These are phyloP conservation scores for Alloascoidea hylecoeti DNA, from an alignment of 805 yeast species.

Conservation along the genomic window DNA sequence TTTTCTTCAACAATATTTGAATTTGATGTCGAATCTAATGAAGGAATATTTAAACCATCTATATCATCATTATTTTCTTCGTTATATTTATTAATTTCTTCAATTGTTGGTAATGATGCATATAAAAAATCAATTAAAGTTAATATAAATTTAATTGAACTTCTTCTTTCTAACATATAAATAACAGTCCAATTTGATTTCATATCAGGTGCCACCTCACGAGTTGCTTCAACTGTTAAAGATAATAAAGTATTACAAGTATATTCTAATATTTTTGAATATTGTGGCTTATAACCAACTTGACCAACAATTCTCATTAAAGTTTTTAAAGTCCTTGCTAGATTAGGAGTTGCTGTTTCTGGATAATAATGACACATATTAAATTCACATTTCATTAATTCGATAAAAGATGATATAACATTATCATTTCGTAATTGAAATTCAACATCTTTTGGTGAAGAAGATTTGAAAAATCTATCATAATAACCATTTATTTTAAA, in stretches of 20 bases:
- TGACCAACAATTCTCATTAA: background rate
- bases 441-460: background rate
- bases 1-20: background rate
- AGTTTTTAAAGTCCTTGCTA: background rate
- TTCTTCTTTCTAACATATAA: background rate
- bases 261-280: background rate
- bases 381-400: background rate
- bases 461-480: background rate
- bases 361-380: background rate
- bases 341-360: background rate
- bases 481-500: background rate
- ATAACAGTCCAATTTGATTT: background rate
- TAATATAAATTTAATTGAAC: background rate
- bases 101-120: background rate
- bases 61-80: background rate
- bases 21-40: background rate
- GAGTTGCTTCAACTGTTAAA: background rate
- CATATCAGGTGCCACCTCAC: background rate
- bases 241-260: background rate
- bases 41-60: background rate
- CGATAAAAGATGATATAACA: background rate
- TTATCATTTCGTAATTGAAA: background rate
- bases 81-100: background rate
- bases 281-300: slow-evolving; percentile 1
- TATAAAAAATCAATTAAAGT: background rate